Conservation (phyloP, 2,329 filamentous ascomycete genomes). For the Pseudogymnoascus sp. region DNA sequence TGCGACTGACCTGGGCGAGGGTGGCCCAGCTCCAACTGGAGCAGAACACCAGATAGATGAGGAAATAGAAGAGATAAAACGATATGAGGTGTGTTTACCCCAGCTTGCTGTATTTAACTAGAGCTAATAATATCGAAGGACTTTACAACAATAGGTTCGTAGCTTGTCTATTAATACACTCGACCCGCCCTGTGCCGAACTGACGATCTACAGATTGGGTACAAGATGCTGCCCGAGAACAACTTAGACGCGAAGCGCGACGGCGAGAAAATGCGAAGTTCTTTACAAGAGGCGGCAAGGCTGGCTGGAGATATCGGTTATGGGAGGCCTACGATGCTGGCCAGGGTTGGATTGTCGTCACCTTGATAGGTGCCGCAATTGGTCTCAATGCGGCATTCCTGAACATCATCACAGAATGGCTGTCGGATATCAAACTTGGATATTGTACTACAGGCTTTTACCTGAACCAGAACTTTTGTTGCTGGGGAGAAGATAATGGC, state of each 20-base stretch:
- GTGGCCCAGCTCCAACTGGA: constrained; percentile 40
- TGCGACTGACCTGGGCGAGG: constrained; percentile 49
- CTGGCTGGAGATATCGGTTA: constrained; percentile 73
- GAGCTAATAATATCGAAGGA: constrained; percentile 44
- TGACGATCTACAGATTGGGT: constrained; percentile 72
- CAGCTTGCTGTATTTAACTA: not conserved
- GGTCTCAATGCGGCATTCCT: constrained; percentile 87
- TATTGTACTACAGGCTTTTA: constrained; percentile 95
- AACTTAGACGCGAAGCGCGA: constrained; percentile 69
- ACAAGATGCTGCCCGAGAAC: constrained; percentile 89
- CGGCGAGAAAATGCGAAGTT: constrained; percentile 67
- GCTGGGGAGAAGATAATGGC: constrained; percentile 88
- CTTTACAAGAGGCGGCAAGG: constrained; percentile 56
- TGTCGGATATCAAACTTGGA: constrained; percentile 92
- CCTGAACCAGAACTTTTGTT: constrained; percentile 95
- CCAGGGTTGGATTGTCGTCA: constrained; percentile 97
- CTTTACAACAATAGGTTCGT: constrained; percentile 81
- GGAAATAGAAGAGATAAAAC: constrained; percentile 95
- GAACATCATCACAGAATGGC: constrained; percentile 95
- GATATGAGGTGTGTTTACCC: constrained; percentile 63
- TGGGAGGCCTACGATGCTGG: constrained; percentile 89
- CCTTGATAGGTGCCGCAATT: constrained; percentile 82
- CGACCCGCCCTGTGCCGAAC: constrained; percentile 19
- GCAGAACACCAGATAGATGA: constrained; percentile 73
- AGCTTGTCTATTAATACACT: constrained; percentile 10